Evolutionary conservation across 257 asterid genomes (phyloP).

Genomic region (Solanum infundibuliforme): DNA sequence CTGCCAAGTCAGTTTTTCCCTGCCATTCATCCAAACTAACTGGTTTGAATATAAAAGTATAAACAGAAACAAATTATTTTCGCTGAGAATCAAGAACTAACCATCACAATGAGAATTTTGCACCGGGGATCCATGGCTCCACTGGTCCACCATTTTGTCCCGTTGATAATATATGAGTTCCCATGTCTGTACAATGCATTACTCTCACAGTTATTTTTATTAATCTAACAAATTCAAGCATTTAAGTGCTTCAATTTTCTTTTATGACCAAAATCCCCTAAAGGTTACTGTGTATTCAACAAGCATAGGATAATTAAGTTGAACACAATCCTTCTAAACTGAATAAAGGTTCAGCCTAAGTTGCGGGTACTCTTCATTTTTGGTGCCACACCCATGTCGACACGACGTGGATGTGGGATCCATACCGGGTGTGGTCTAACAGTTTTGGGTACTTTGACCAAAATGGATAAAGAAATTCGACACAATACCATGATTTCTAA

Average conservation of each 20-base stretch:
- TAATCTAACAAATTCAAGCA: background rate
- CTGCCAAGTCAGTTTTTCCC: constrained; percentile 90
- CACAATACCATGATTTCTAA: background rate
- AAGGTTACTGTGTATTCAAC: background rate
- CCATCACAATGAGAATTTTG: constrained; percentile 87
- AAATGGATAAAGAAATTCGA: background rate
- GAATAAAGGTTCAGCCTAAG: background rate
- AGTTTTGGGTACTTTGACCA: background rate
- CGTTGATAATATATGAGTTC: constrained; percentile 72
- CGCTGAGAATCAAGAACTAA: constrained; percentile 20
- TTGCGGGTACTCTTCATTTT: background rate
- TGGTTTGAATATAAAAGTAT: background rate
- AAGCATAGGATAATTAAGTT: background rate
- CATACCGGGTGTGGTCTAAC: background rate
- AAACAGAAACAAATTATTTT: background rate
- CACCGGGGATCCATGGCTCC: constrained; percentile 99
- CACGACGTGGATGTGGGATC: background rate
- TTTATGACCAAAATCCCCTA: background rate
- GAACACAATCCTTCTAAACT: background rate
- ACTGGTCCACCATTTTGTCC: constrained; percentile 97
- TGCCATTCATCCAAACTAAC: constrained; percentile 24
- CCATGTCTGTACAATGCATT: constrained; percentile 39
- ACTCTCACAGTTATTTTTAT: background rate
- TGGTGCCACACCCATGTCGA: background rate
- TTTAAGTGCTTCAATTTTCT: background rate